Evolutionary conservation across 2,329 filamentous ascomycete species (phyloP), one percentile per base, ranked within the genome.

Genomic region (Ascochyta pisi): DNA sequence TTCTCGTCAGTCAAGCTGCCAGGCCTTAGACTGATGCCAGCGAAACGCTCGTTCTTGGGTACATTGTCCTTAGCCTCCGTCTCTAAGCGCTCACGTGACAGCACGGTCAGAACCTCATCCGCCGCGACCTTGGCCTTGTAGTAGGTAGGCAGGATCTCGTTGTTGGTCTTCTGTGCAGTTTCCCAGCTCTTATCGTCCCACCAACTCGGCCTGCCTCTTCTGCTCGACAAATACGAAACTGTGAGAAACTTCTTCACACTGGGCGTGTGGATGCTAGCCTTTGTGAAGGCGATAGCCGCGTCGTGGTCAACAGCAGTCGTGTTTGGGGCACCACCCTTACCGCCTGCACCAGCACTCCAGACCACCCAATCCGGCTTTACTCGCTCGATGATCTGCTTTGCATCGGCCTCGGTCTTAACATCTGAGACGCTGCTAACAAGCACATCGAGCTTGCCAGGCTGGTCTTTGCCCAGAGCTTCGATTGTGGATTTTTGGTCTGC

Each of bases 351-450:
- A 16, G 88, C 88, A 61, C 83, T 85, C 85, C 86, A 91, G 59
- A 89, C 83, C 27, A 90, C 81, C 71, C 86, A 89, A 71, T 90
- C 86, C 57, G 84, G 79, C 71, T 83, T 82, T 4, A 86, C 83
- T 64, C 82, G 78, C 60, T 84, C 80, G 35, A 94, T 73, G 54
- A 93, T 83, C 34, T 76, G 78, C 63, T 84, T 79, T 1, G 89
- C 90, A 60, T 89, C 83, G 0, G 77, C 78, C 45, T 86, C 82
- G 49, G 78, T 85, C 72, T 85, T 86, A 37, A 93, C 82, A 16
- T 91, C 89, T 50, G 91, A 89, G 19, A 94, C 77, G 68, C 86
- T 91, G 68, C 83, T 83, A 15, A 94, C 81, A 0, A 93, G 78
- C 3, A 93, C 87, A 50, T 85, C 82, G 34, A 95, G 77, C 60